Evolutionary conservation across 1,139 yeast species (phyloP).

Genomic region (Pichia sp.): DNA sequence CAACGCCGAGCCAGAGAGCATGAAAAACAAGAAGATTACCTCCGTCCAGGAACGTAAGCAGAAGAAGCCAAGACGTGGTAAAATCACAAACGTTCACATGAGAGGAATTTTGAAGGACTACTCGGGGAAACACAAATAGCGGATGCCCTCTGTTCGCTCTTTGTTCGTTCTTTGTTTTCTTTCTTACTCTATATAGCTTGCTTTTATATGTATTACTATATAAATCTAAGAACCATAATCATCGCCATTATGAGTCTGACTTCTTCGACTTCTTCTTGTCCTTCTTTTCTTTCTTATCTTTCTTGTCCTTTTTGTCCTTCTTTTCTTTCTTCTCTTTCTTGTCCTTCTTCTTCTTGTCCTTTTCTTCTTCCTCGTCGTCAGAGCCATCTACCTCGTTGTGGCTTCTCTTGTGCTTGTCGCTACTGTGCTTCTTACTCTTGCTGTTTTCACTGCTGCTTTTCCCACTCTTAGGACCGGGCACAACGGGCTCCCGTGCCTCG

Average conservation of each 20-base stretch:
- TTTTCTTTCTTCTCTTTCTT: slow-evolving; percentile 10
- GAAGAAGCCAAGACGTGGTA: slow-evolving; percentile 88
- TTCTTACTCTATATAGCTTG: not conserved
- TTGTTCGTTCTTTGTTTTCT: not conserved
- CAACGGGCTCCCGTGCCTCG: slow-evolving; percentile 35
- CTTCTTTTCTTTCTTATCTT: slow-evolving; percentile 17
- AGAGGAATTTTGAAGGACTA: slow-evolving; percentile 92
- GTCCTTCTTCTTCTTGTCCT: slow-evolving; percentile 20
- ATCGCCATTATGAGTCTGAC: not conserved
- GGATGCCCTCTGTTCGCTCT: not conserved
- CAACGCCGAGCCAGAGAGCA: slow-evolving; percentile 89
- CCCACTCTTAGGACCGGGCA: slow-evolving; percentile 14
- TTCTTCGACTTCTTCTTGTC: slow-evolving; percentile 11
- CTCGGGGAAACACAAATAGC: slow-evolving; percentile 31
- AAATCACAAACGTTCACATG: slow-evolving; percentile 94
- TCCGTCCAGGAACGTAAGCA: slow-evolving; percentile 68
- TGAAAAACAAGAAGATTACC: slow-evolving; percentile 51
- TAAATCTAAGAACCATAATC: not conserved
- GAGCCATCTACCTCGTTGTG: slow-evolving; percentile 11
- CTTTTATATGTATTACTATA: slow-evolving; percentile 2
- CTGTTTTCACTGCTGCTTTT: not conserved
- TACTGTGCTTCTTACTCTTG: not conserved
- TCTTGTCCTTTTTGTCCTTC: slow-evolving; percentile 20
- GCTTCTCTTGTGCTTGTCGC: slow-evolving; percentile 12
- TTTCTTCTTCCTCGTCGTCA: slow-evolving; percentile 27